phyloP scores from a whole-genome alignment of 1,284 basidiomycete genomes.

The Tilletia horrida region DNA sequence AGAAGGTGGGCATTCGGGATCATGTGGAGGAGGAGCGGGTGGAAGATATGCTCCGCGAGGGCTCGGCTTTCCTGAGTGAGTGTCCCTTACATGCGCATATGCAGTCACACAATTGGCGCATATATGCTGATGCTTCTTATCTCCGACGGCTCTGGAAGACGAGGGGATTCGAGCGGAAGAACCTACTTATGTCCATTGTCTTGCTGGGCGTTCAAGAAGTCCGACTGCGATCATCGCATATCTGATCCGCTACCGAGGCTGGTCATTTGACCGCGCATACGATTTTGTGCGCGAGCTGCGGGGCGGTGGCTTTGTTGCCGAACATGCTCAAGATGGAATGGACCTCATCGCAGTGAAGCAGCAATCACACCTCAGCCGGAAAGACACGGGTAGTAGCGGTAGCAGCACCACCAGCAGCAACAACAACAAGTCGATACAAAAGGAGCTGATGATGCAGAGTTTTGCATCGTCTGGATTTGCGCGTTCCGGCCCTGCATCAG shows the following conservation, averaged over 20 bases:
- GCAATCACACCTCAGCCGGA: no score
- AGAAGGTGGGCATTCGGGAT: slow-evolving; percentile 17
- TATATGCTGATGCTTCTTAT: background rate
- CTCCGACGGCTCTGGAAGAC: background rate
- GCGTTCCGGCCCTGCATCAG: background rate
- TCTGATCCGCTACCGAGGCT: slow-evolving; percentile 16
- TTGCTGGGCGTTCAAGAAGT: slow-evolving; percentile 1
- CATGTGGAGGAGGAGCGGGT: slow-evolving; percentile 13
- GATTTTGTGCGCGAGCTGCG: slow-evolving; percentile 14
- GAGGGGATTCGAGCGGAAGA: background rate
- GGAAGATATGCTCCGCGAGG: slow-evolving; percentile 14
- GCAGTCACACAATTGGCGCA: background rate
- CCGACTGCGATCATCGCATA: slow-evolving; percentile 17
- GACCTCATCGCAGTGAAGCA: slow-evolving; percentile 1
- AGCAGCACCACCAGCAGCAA: no score
- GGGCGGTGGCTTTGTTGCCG: background rate
- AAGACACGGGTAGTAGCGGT: no score
- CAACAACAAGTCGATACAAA: no score
- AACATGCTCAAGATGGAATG: background rate
- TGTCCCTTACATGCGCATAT: background rate
- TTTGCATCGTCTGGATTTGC: background rate
- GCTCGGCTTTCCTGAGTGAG: slow-evolving; percentile 12
- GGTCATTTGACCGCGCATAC: slow-evolving; percentile 15
- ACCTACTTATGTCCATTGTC: slow-evolving; percentile 16
- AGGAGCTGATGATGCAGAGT: no score